These are phyloP conservation scores for Micromonas pusilla DNA, from an alignment of 139 green algal genomes.

Conservation along the genomic window DNA sequence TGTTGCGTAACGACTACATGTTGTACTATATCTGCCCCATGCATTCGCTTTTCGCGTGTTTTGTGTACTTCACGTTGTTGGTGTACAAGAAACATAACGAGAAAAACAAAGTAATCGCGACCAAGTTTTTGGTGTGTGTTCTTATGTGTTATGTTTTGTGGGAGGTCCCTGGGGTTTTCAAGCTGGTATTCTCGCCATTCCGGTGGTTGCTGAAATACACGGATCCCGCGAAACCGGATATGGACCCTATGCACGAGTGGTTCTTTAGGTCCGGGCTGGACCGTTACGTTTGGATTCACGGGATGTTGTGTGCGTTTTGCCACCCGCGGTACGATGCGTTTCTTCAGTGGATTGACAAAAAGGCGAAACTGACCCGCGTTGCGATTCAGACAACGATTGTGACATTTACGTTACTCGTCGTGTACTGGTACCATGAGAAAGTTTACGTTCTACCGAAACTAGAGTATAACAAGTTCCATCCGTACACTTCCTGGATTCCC, in stretches of 20 bases:
- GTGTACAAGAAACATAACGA: slow-evolving; percentile 7
- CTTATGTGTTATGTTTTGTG: slow-evolving; percentile 64
- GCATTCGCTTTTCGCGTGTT: slow-evolving; percentile 93
- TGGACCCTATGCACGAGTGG: slow-evolving; percentile 72
- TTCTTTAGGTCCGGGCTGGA: slow-evolving; percentile 88
- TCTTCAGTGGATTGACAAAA: slow-evolving; percentile 14
- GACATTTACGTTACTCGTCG: not conserved
- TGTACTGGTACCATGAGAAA: slow-evolving; percentile 32
- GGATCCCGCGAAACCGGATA: slow-evolving; percentile 65
- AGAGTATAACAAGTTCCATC: slow-evolving; percentile 90
- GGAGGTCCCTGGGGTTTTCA: slow-evolving; percentile 85
- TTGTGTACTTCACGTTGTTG: slow-evolving; percentile 64
- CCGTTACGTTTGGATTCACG: slow-evolving; percentile 92
- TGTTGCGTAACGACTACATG: slow-evolving; percentile 88
- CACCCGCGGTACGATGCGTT: slow-evolving; percentile 52
- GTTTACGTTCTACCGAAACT: slow-evolving; percentile 69
- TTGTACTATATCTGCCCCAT: slow-evolving; percentile 99
- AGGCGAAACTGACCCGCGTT: not conserved
- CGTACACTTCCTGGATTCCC: slow-evolving; percentile 93
- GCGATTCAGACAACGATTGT: not conserved
- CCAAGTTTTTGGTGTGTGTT: slow-evolving; percentile 50
- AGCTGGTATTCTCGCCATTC: slow-evolving; percentile 71
- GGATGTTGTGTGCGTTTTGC: slow-evolving; percentile 84
- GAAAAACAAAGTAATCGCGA: not conserved
- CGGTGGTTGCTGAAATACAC: slow-evolving; percentile 70